A percentile compares a stretch with the other conserved stretches of the same genome.
Evolutionary conservation across 2,329 filamentous ascomycete genomes (phyloP).

Genomic region (Fusarium brevicatenulatum): DNA sequence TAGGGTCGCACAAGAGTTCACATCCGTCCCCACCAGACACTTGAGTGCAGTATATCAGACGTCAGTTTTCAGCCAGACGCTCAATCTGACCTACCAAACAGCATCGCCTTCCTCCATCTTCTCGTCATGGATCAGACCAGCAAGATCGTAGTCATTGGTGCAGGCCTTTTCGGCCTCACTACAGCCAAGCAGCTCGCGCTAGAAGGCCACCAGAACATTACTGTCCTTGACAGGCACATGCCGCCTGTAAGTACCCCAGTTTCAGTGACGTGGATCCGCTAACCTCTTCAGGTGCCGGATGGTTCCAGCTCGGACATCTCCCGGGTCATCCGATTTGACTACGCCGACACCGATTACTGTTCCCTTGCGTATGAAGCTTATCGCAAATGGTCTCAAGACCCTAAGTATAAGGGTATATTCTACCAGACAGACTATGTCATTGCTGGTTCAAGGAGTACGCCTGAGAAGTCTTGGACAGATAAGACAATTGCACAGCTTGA

Average conservation of each 20-base stretch:
- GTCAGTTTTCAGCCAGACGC: not conserved
- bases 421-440: slow-evolving; percentile 15
- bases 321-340: slow-evolving; percentile 61
- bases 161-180: slow-evolving; percentile 46
- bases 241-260: slow-evolving; percentile 40
- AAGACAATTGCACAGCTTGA: slow-evolving; percentile 25
- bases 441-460: not conserved
- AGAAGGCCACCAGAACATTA: slow-evolving; percentile 48
- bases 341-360: slow-evolving; percentile 70
- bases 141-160: slow-evolving; percentile 44
- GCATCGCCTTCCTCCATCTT: not conserved
- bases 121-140: slow-evolving; percentile 26
- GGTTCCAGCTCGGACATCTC: slow-evolving; percentile 51
- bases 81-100: not conserved
- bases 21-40: slow-evolving; percentile 2
- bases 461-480: slow-evolving; percentile 17
- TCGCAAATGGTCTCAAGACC: slow-evolving; percentile 8
- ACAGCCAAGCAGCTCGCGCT: slow-evolving; percentile 42
- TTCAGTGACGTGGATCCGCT: not conserved
- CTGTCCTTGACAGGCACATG: slow-evolving; percentile 47
- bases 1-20: not conserved
- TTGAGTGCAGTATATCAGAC: not conserved
- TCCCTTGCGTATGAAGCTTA: slow-evolving; percentile 56
- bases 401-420: slow-evolving; percentile 31
- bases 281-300: slow-evolving; percentile 41